Conservation (phyloP, 805 yeast genomes). For the Priceomyces medius region DNA sequence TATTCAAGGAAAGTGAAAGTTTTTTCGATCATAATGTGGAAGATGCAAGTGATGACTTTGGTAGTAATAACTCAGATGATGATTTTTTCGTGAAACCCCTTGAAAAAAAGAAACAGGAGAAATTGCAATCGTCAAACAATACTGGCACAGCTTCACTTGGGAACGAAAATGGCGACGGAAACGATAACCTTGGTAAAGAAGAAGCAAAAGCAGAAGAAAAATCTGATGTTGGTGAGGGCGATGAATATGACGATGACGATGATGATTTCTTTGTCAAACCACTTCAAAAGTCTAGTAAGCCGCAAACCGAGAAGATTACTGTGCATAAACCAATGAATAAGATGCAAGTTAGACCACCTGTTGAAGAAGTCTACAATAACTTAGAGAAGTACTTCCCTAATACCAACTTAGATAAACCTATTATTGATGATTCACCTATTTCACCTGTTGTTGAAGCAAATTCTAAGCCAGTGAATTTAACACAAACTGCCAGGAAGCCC, state of each 20-base stretch:
- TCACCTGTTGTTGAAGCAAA: conserved; percentile 43
- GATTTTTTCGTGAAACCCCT: conserved; percentile 23
- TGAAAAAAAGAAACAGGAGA: not conserved
- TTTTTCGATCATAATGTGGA: conserved; percentile 74
- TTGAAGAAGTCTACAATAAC: conserved; percentile 89
- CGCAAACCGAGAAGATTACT: not conserved
- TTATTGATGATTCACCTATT: conserved; percentile 65
- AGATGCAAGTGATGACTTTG: conserved; percentile 13
- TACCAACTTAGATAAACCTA: conserved; percentile 88
- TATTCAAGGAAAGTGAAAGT: conserved; percentile 68
- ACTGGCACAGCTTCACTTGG: too few relatives aligned
- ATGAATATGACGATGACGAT: too few relatives aligned
- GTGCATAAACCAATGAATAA: conserved; percentile 6
- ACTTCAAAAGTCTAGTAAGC: conserved; percentile 4
- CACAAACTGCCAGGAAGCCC: conserved; percentile 18
- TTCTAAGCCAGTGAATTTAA: conserved; percentile 10
- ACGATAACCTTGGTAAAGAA: too few relatives aligned
- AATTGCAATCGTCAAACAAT: too few relatives aligned
- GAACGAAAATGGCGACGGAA: too few relatives aligned
- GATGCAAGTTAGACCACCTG: conserved; percentile 86
- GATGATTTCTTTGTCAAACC: conserved; percentile 20
- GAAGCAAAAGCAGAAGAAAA: not conserved
- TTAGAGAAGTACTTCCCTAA: conserved; percentile 90
- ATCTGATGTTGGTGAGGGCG: conserved; percentile 3
- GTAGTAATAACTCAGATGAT: conserved; percentile 27